Evolutionary conservation across 148 eudicot species (phyloP), one percentile per base, ranked within the genome.

Genomic region (Linanthus parryae): DNA sequence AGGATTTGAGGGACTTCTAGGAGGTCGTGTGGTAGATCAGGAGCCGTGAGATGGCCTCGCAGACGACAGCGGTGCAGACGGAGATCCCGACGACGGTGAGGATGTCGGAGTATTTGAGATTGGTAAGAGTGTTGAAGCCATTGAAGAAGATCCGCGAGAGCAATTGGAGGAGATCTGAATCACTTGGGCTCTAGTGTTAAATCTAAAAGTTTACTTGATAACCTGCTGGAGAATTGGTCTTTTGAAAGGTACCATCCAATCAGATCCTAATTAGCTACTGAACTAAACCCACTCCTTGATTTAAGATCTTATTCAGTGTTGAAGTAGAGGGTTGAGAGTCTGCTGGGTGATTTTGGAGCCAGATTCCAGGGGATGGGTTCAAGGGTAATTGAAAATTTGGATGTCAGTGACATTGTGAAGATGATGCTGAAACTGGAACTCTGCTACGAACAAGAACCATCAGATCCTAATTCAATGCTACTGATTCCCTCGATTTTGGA

Each of bases 341-440:
- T n/a, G n/a, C n/a, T n/a, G 89, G 84, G 44, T 80, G 78, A 46
- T 66, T 78, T 48, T 84, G 77, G 36, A 79, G 84, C 63, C 87
- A 76, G 66, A 70, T 81, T 56, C 85, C 75, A 6, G 81, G n/a
- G 88, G 44, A 74, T 84, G 80, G 66, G 81, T 46, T 69, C 84
- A 2, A 86, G 69, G 52, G 79, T 78, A 43, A 72, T 77, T 28
- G 81, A 75, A 60, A 84, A 75, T 58, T 49, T 92, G 70, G 84
- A 71, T 12, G 69, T 70, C 0, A 54, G 64, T 58, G 94, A 79
- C 68, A 75, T 87, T 46, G 72, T 83, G 58, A 79, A 56, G 30
- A 70, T 92, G 85, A 92, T 87, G 98, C 68, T 81, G 47, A 92
- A 84, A 64, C 20, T 87, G 35, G 98, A 84, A 66, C 66, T 92